Base-by-base conservation (phyloP, 176 grass and related monocot species). In the Ampelocalamus luodianensis region DNA sequence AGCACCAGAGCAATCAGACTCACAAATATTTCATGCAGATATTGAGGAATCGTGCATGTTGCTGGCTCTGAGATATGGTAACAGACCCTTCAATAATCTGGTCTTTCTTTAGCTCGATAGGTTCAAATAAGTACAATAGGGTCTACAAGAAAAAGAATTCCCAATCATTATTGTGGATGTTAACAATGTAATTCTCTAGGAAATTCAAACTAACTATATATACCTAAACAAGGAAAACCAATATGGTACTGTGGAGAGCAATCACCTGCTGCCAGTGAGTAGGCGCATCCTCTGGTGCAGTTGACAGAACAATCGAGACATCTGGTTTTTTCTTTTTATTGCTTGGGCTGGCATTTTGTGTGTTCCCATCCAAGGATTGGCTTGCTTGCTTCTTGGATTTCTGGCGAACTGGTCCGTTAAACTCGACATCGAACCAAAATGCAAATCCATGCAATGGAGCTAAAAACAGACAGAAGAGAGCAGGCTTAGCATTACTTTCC, bases 391-490 rank as follows among this genome's bases (percentile, higher is more conserved):
- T 91, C 74, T 87, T 91, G 62, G 74, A 65, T 86, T 88, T 91
- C 79, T 81, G 88, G 42, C 74, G 51, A 71, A 86, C 67, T 78
- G 93, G 90, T 34, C 96, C 96, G 11, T 96, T 88, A 72, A 99
- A 99, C 66, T 94, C 93, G 0, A 99, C 92, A 92, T 99, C 93
- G 55, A 99, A 99, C 96, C 96, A 99, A 94, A 99, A 99, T 86
- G 93, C 96, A 75, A 99, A 99, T 32, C 96, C 96, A 94, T 99
- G 91, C 50, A 99, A 78, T 32, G 96, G 96, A 75, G 96, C 96
- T 99, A 79, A 59, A 81, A 79, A 70, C 5, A 51, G 13, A 48
- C 39, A 59, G 0, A 74, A 62, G 44, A 88, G 49, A 82, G 42
- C 42, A 85, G 11, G 9, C 13, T 71, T 83, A 78, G 66, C 16